Base-by-base conservation (phyloP, 495 filamentous ascomycete species). In the Bacidia gigantensis region DNA sequence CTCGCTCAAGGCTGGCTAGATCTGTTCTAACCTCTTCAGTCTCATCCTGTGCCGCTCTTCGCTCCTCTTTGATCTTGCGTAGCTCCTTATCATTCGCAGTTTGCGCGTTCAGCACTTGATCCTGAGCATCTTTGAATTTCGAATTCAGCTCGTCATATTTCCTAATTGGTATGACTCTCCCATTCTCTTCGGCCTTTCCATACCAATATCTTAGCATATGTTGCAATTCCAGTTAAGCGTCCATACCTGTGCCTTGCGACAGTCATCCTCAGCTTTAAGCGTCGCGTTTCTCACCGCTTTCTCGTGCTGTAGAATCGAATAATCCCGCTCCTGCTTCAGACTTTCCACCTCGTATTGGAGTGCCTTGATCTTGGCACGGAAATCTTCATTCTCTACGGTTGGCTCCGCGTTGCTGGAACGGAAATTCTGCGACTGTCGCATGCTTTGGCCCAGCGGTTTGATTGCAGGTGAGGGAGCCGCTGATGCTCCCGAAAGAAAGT, bases 301-400 rank as follows among this genome's bases (percentile, higher is more conserved):
- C 51, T 93, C 86, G 59, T 87, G 82, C 50, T 83, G 78, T 11
- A 95, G 67, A 2, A 72, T 74, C 48, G 80, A 67, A 45, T 95
- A 69, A 39, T 93, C 89, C 56, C 86, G 81, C 62, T 96, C 92
- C 50, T 95, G 87, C 56, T 87, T 89, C 55, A 87, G 70, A 11
- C 76, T 71, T 61, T 90, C 74, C 29, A 87, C 61, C 56, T 87
- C 84, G 67, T 85, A 87, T 50, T 73, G 76, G 32, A 85, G 65
- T 3, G 80, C 77, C 56, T 80, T 82, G 22, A 86, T 62, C 63
- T 85, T 79, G 0, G 82, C 75, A 29, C 83, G 77, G 3, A 87
- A 64, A 52, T 80, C 77, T 39, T 87, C 83, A 54, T 83, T 87
- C 11, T 56, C 56, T 11, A 63, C 53, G 12, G 47, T 50, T 5